Evolutionary conservation across 108 stramenopile genomes (phyloP), one percentile per base, ranked within the genome.

Genomic region (Schizochytrium sp.): DNA sequence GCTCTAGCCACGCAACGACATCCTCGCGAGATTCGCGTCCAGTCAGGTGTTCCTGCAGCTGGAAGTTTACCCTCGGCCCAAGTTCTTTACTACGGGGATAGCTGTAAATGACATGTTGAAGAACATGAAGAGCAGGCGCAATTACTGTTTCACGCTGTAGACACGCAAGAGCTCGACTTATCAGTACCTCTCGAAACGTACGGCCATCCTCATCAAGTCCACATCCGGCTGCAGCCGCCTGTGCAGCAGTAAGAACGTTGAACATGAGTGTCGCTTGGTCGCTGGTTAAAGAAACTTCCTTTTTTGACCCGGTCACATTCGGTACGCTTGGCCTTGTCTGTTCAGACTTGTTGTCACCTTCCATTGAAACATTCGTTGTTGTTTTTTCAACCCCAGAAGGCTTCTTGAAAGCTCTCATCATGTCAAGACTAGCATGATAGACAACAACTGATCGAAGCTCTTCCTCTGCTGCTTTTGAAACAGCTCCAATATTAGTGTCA

Each of bases 1-100:
- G 50, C 53, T 46, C 50, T n/a, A 83, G 76, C 76, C 76, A 83
- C 15, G n/a, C 50, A n/a, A 83, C 53, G 50, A 83, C 76, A 38
- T 49, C 76, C 47, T 83, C 76, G 10, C 53, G 76, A 83, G 50
- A 5, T 55, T 83, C 76, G 45, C 50, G 0, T 7, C 76, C 76
- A 10, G 76, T n/a, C 5, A 83, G 76, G 28, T 69, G 64, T 7
- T 69, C 64, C 12, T 8, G 42, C 10, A 69, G 64, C 10, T 7
- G 45, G 28, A 41, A 15, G 13, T 72, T 41, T 72, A 41, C 28
- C 0, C 1, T 15, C 44, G 1, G 28, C 15, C 53, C 53, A 28
- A 83, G 50, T 42, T 55, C 76, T 46, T 5, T 42, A 13, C 76
- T 7, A 10, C 76, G 47, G 38, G 76, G 76, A 42, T 3, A 83